Percentiles rank a stretch among this genome's conserved stretches.
Evolutionary conservation across 805 yeast species (phyloP).

Genomic region (Spathaspora hagerdaliae): DNA sequence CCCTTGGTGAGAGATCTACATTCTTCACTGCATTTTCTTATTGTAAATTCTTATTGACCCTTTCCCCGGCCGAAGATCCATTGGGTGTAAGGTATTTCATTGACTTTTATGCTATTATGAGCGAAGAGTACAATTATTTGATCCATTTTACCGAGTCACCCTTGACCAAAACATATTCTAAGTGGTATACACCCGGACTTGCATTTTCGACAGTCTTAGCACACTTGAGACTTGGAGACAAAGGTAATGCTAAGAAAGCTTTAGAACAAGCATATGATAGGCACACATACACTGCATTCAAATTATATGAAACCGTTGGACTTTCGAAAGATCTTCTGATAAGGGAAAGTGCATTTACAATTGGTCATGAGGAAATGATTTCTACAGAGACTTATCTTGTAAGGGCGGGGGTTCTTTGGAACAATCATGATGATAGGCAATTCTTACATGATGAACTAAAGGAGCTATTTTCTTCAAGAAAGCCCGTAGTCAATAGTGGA

Average conservation of each 20-base stretch:
- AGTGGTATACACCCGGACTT: conserved; percentile 73
- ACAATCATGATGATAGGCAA: conserved; percentile 39
- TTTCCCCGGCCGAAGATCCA: conserved; percentile 79
- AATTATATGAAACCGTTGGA: conserved; percentile 48
- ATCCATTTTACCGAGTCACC: conserved; percentile 55
- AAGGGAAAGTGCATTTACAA: conserved; percentile 16
- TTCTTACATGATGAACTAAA: conserved; percentile 46
- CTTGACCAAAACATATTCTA: conserved; percentile 50
- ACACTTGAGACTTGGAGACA: conserved; percentile 40
- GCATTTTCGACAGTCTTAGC: conserved; percentile 66
- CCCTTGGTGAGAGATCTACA: conserved; percentile 73
- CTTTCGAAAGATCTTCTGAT: conserved; percentile 13
- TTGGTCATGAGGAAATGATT: conserved; percentile 32
- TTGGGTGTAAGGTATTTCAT: conserved; percentile 79
- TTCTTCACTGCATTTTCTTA: conserved; percentile 73
- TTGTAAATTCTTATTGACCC: conserved; percentile 63
- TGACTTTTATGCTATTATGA: conserved; percentile 69
- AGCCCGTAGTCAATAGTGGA: neutral
- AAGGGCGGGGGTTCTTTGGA: conserved; percentile 55
- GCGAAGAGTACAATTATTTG: conserved; percentile 62
- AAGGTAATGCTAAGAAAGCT: conserved; percentile 43
- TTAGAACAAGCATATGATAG: conserved; percentile 47
- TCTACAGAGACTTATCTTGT: conserved; percentile 56
- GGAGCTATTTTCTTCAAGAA: conserved; percentile 11
- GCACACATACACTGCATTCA: conserved; percentile 57